A percentile compares a stretch with the other conserved stretches of the same genome.
Evolutionary conservation across 192 early-diverging fungal species (phyloP).

Genomic region (Coemansia sp.): DNA sequence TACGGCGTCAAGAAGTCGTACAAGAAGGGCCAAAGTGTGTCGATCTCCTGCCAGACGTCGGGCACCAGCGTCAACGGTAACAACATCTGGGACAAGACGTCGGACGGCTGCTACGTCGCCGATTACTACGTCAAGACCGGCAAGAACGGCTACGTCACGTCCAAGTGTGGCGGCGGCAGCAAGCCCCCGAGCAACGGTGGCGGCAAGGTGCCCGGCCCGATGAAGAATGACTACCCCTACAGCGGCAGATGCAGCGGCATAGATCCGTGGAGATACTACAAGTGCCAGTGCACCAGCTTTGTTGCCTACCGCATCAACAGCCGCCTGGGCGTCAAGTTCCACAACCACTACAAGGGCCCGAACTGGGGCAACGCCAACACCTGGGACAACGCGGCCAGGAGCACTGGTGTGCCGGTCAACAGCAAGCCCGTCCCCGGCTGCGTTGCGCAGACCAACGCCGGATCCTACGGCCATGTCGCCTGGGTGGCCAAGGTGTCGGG

Average conservation of each 20-base stretch:
- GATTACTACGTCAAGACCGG: conserved; percentile 50
- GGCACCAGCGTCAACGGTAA: conserved; percentile 28
- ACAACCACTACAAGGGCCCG: conserved; percentile 39
- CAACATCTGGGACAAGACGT: conserved; percentile 44
- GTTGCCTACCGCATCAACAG: conserved; percentile 49
- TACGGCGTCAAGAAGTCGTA: neutral
- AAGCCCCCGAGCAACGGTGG: conserved; percentile 10
- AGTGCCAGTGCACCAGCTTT: conserved; percentile 46
- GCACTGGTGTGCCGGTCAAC: conserved; percentile 17
- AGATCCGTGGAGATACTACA: conserved; percentile 34
- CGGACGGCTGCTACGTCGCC: conserved; percentile 44
- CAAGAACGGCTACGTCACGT: conserved; percentile 17
- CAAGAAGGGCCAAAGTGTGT: neutral
- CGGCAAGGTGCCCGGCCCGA: conserved; percentile 25
- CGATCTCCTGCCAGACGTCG: conserved; percentile 28
- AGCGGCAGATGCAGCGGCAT: conserved; percentile 14
- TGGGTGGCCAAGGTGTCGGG: conserved; percentile 47
- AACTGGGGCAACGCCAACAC: conserved; percentile 25
- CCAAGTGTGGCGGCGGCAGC: conserved; percentile 13
- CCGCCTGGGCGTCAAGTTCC: conserved; percentile 34
- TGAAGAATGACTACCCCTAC: conserved; percentile 45
- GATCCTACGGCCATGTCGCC: conserved; percentile 29
- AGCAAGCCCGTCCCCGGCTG: conserved; percentile 16
- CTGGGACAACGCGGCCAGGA: conserved; percentile 15
- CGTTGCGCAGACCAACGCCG: conserved; percentile 26